A percentile compares a stretch with the other conserved stretches of the same genome.
Evolutionary conservation across 352 stramenopile species (phyloP).

Genomic region (Phytopythium chamaehyphon): DNA sequence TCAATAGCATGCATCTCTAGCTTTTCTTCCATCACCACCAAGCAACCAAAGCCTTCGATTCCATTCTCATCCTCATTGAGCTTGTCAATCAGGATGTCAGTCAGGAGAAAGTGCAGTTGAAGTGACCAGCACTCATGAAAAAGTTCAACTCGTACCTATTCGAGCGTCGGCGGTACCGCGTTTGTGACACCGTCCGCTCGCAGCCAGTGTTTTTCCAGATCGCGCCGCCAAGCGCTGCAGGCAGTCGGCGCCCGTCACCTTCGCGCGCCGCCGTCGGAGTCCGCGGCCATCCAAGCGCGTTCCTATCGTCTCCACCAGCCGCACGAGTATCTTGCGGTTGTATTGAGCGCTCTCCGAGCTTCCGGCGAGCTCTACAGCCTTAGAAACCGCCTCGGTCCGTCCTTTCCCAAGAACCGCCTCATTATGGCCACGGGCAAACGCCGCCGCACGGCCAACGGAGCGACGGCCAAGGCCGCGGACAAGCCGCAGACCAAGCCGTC

Average conservation of each 20-base stretch:
- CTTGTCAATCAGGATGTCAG: too few relatives aligned
- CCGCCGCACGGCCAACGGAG: conserved; percentile 13
- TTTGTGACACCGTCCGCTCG: not conserved
- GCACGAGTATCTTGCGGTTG: too few relatives aligned
- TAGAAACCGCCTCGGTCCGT: too few relatives aligned
- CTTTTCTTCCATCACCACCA: not conserved
- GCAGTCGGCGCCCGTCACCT: not conserved
- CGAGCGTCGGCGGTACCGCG: not conserved
- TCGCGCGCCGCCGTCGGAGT: not conserved
- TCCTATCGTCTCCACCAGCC: too few relatives aligned
- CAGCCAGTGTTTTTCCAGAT: conserved; percentile 1
- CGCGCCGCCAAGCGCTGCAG: not conserved
- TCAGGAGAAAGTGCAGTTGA: too few relatives aligned
- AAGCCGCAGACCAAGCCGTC: not conserved
- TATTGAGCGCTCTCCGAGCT: too few relatives aligned
- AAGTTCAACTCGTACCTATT: not conserved
- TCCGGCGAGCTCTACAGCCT: too few relatives aligned
- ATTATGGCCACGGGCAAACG: conserved; percentile 39
- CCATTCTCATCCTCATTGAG: too few relatives aligned
- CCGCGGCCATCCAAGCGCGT: not conserved
- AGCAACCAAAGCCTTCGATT: not conserved
- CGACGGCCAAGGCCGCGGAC: conserved; percentile 15
- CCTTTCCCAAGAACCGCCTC: not conserved
- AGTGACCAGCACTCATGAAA: not conserved
- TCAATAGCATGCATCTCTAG: not conserved